Evolutionary conservation across 2,329 filamentous ascomycete genomes (phyloP), one percentile per base, ranked within the genome.

Genomic region (Cercospora citrullina): DNA sequence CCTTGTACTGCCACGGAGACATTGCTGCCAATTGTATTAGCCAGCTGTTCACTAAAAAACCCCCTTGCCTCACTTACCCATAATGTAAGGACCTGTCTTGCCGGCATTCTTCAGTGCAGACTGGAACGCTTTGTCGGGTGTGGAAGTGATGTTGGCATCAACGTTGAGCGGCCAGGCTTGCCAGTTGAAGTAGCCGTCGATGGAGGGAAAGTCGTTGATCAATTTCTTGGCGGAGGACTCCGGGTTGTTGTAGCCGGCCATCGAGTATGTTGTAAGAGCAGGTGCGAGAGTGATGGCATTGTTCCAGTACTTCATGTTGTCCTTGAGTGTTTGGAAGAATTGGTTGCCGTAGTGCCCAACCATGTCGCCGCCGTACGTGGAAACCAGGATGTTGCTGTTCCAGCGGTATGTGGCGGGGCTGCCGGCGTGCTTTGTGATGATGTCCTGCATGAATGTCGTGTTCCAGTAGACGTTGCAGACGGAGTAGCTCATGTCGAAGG

Each of bases 1-100:
- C 77, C 71, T 80, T 78, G 76, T 75, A 80, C 71, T 80, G 79
- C 78, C 78, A 80, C 23, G 79, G 79, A 10, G 79, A 80, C 60
- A 80, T 75, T 42, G 76, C 78, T 79, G 69, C 23, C 60, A 51
- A 62, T 60, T 66, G 62, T 65, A 68, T 77, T 60, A 74, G 73
- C 68, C 65, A 71, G 68, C 67, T 72, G 69, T 71, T 72, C 66
- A 71, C 63, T 66, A 51, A 53, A 66, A 58, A 60, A 48, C 62
- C 67, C 68, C 68, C 67, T 72, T 71, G 71, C 68, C 53, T 68
- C 10, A 75, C 76, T 74, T 69, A 79, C 77, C 70, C 77, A 79
- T 79, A 63, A 80, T 79, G 72, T 79, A 80, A 63, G 79, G 79
- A 33, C 79, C 79, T 14, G 72, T 75, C 68, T 74, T 73, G 67